Base-by-base conservation (phyloP, 257 asterid genomes). In the Thymus mandschuricus region DNA sequence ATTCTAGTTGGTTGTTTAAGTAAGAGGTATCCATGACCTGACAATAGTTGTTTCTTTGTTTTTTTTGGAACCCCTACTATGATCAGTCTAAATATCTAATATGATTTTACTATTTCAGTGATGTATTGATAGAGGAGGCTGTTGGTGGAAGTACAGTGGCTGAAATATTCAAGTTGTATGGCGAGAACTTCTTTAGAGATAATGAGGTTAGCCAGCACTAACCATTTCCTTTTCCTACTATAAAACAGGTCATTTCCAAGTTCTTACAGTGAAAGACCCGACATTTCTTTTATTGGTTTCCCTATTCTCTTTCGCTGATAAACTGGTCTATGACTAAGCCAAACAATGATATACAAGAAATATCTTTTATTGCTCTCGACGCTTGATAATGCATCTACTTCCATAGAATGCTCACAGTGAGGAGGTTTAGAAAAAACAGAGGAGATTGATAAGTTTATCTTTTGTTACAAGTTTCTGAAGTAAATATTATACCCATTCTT, bases 151-250 rank as follows among this genome's bases (percentile, higher is more conserved):
- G 73, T 66, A 69, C 90, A 1, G 96, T 87, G 68, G 90, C 92
- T 63, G 96, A 89, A 70, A 92, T 89, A 68, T 92, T 92, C 75
- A 83, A 85, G 80, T 75, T 77, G 69, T 55, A 80, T 58, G 98
- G 96, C 5, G 96, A 92, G 84, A 74, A 60, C 78, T 85, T 87
- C 85, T 92, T 92, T 73, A 86, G 98, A 79, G 86, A 87, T 43
- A 86, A 84, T 40, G 98, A 89, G 92, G 98, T 92, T 67, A 71
- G 89, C 40, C 64, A 66, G 57, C 66, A 29, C 50, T 55, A 46
- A 15, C 61, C 27, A 13, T 71, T 66, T 10, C 3, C 2, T 11
- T 29, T 59, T 60, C 31, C 57, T 29, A 28, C 40, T 34, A 12
- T 56, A 8, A 52, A 60, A 2, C 8, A 21, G 59, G 66, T 66